phyloP scores from a whole-genome alignment of 2,329 filamentous ascomycete species.

The Aspergillus persii region DNA sequence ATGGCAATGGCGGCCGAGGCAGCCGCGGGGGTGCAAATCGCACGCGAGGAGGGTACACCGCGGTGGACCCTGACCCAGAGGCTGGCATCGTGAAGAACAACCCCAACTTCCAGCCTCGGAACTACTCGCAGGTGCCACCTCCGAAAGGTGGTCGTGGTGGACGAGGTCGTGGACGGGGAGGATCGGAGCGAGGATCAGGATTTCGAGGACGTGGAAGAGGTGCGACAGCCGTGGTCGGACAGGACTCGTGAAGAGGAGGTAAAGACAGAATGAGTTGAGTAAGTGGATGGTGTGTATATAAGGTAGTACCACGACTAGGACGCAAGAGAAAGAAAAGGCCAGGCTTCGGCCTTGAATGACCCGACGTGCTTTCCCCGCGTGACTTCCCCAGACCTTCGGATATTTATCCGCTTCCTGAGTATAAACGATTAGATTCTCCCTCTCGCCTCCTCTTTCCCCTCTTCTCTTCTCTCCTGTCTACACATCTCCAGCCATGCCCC shows the following conservation, averaged over 20 bases:
- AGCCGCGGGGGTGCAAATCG: slow-evolving; percentile 31
- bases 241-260: not conserved
- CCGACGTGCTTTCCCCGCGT: not conserved
- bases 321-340: no score
- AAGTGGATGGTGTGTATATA: not conserved
- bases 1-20: slow-evolving; percentile 26
- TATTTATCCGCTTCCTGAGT: slow-evolving; percentile 7
- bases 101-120: slow-evolving; percentile 55
- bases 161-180: slow-evolving; percentile 28
- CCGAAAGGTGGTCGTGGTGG: slow-evolving; percentile 41
- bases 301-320: not conserved
- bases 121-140: slow-evolving; percentile 52
- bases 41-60: slow-evolving; percentile 37
- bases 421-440: not conserved
- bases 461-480: not conserved
- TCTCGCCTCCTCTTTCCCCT: not conserved
- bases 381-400: slow-evolving; percentile 4
- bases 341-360: not conserved
- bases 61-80: slow-evolving; percentile 51
- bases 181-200: slow-evolving; percentile 31
- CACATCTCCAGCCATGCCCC: not conserved
- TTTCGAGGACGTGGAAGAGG: slow-evolving; percentile 32
- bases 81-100: slow-evolving; percentile 57
- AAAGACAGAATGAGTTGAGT: no score
- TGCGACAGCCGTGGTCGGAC: slow-evolving; percentile 4